Evolutionary conservation across 352 stramenopile genomes (phyloP).

Genomic region (Peronosclerospora sorghi): DNA sequence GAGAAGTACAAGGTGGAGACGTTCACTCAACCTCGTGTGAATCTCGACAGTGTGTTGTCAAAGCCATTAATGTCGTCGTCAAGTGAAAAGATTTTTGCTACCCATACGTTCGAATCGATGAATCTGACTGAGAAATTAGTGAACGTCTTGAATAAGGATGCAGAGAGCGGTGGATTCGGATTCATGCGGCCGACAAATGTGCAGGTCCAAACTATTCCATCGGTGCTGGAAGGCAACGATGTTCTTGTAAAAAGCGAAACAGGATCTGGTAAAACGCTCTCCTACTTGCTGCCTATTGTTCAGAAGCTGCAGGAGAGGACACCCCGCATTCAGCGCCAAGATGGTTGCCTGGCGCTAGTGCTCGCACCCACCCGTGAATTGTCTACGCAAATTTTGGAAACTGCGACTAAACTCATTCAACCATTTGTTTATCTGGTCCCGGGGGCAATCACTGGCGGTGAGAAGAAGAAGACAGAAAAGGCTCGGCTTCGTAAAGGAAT

Average conservation of each 20-base stretch:
- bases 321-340: slow-evolving; percentile 60
- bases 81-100: slow-evolving; percentile 78
- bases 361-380: slow-evolving; percentile 93
- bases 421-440: slow-evolving; percentile 86
- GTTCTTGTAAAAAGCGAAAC: slow-evolving; percentile 94
- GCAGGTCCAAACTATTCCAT: slow-evolving; percentile 74
- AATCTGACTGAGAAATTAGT: slow-evolving; percentile 54
- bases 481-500: slow-evolving; percentile 84
- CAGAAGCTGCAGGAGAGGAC: slow-evolving; percentile 72
- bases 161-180: slow-evolving; percentile 47
- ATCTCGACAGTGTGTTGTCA: slow-evolving; percentile 57
- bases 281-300: slow-evolving; percentile 93
- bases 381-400: slow-evolving; percentile 92
- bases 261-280: slow-evolving; percentile 93
- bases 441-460: slow-evolving; percentile 89
- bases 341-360: slow-evolving; percentile 87
- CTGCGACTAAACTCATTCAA: slow-evolving; percentile 88
- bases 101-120: slow-evolving; percentile 65
- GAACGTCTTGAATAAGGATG: slow-evolving; percentile 50
- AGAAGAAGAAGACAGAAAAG: slow-evolving; percentile 87
- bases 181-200: slow-evolving; percentile 70
- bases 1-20: slow-evolving; percentile 49
- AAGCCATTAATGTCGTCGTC: slow-evolving; percentile 58
- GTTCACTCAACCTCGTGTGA: slow-evolving; percentile 39
- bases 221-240: slow-evolving; percentile 61